Evolutionary conservation across 2,329 filamentous ascomycete species (phyloP), one percentile per base, ranked within the genome.

Genomic region (Pseudofabraea citricarpa): DNA sequence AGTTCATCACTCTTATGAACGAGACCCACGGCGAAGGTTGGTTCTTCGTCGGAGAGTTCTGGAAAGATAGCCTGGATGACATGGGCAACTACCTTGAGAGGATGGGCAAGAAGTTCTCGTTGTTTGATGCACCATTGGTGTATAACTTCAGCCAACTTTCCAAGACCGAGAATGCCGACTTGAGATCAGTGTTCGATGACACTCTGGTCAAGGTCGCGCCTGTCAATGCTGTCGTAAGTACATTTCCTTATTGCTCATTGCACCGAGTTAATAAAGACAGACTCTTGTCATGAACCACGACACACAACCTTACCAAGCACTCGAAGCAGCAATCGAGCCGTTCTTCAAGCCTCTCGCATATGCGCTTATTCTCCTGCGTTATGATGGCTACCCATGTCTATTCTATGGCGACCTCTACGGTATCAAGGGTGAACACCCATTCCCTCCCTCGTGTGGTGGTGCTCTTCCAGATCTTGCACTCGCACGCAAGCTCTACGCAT

Each of bases 321-420:
- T 83, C 33, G 79, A 76, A 56, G 71, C 79, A 0, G 75, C 75
- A 2, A 76, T 89, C 31, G 73, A 79, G 43, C 69, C 72, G 20
- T 82, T 77, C 65, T 85, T 89, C 68, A 87, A 87, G 61, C 75
- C 82, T 0, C 69, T 88, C 13, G 85, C 83, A 10, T 87, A 89
- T 60, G 68, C 82, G 1, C 71, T 89, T 35, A 87, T 88, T 43
- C 74, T 90, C 2, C 75, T 89, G 20, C 74, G 81, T 10, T 63
- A 71, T 39, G 67, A 76, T 24, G 82, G 82, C 13, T 73, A 79
- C 21, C 83, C 83, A 0, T 86, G 79, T 53, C 66, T 86, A 26
- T 88, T 88, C 59, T 87, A 81, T 57, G 81, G 83, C 19, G 83
- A 87, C 56, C 60, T 87, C 1, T 85, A 83, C 60, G 82, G 83